Evolutionary conservation across 2,329 filamentous ascomycete species (phyloP).

Genomic region (Verticillium tricorpus): DNA sequence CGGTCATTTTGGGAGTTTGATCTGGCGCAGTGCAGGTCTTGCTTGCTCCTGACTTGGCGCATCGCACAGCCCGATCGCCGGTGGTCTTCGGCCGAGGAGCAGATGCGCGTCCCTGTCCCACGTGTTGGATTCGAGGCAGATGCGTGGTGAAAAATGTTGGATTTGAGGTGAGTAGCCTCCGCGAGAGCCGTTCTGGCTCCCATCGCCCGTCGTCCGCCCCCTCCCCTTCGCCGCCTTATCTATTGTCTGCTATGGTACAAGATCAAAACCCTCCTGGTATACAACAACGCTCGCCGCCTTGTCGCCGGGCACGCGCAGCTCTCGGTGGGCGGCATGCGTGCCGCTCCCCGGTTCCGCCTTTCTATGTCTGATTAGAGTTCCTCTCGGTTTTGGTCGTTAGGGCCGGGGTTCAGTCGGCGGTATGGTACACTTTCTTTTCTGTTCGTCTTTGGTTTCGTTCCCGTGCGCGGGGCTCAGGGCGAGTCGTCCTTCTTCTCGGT

Average conservation of each 20-base stretch:
- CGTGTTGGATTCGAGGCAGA: too few species aligned
- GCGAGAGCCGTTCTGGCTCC: slow-evolving; percentile 16
- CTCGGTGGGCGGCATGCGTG: background rate
- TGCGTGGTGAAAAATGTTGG: background rate
- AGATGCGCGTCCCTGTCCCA: too few species aligned
- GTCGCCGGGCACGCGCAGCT: background rate
- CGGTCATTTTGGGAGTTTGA: too few species aligned
- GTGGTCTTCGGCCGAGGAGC: background rate
- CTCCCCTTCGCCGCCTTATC: background rate
- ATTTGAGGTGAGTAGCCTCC: slow-evolving; percentile 30
- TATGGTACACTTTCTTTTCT: background rate
- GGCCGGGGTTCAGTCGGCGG: slow-evolving; percentile 13
- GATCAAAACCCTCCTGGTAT: slow-evolving; percentile 4
- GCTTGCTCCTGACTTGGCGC: too few species aligned
- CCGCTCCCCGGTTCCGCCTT: background rate
- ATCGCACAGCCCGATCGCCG: background rate
- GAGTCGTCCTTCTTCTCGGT: slow-evolving; percentile 8
- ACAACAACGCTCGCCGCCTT: slow-evolving; percentile 11
- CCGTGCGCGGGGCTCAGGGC: background rate
- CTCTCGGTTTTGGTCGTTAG: background rate
- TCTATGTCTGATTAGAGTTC: background rate
- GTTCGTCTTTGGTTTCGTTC: background rate
- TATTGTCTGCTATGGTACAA: background rate
- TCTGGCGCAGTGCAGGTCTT: too few species aligned
- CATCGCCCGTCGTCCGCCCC: background rate